Percentiles rank a stretch among this genome's conserved stretches.
phyloP scores from a whole-genome alignment of 108 stramenopile genomes.

The Cyclotella sp. region DNA sequence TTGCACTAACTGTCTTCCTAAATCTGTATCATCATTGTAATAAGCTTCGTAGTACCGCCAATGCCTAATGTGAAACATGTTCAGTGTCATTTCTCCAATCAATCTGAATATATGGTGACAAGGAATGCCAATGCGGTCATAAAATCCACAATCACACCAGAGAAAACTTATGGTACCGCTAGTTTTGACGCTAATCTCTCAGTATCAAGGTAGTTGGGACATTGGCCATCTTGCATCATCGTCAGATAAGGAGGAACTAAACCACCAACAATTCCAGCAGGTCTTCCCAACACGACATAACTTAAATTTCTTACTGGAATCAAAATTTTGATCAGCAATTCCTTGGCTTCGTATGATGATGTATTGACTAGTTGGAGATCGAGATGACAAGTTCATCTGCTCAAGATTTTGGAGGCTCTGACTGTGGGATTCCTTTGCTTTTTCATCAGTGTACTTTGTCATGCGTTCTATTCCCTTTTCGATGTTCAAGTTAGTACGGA shows the following conservation, averaged over 20 bases:
- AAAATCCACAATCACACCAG: not conserved
- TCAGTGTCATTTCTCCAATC: not conserved
- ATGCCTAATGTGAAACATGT: too few relatives aligned
- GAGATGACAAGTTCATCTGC: not conserved
- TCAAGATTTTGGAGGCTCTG: not conserved
- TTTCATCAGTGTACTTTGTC: too few relatives aligned
- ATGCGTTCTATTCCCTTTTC: too few relatives aligned
- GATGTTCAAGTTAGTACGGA: too few relatives aligned
- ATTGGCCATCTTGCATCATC: not conserved
- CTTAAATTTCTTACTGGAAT: not conserved
- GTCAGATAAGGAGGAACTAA: not conserved
- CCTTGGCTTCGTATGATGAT: too few relatives aligned
- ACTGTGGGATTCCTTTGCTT: not conserved
- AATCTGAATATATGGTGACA: not conserved
- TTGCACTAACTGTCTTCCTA: not conserved
- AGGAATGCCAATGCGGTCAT: too few relatives aligned
- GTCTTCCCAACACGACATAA: not conserved
- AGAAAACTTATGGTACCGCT: not conserved
- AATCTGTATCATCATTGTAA: not conserved
- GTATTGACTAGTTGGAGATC: too few relatives aligned
- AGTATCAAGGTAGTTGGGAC: not conserved
- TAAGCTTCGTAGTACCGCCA: not conserved
- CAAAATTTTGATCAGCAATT: slow-evolving; percentile 11
- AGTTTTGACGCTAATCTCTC: not conserved
- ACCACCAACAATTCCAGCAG: not conserved